Conservation (phyloP, 768 basidiomycete species). For the Hygrocybe punicea region DNA sequence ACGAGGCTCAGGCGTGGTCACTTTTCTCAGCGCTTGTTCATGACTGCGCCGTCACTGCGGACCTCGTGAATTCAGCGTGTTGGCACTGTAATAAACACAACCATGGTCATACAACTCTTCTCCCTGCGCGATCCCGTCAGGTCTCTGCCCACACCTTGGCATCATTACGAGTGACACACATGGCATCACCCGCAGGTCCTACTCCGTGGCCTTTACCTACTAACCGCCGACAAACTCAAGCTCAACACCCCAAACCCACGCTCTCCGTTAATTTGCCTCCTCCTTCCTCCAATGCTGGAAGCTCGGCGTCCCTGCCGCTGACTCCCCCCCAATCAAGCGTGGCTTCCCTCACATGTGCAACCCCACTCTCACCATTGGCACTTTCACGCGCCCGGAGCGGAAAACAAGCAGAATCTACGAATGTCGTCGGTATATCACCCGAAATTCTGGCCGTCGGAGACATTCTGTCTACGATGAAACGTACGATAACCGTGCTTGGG, state of each 20-base stretch:
- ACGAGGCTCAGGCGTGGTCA: background rate
- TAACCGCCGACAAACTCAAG: background rate
- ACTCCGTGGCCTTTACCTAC: background rate
- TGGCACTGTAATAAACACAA: background rate
- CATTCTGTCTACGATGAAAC: constrained; percentile 46
- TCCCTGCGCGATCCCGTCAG: background rate
- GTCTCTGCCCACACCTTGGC: background rate
- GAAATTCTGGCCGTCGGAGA: constrained; percentile 44
- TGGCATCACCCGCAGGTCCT: background rate
- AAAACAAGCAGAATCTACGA: constrained; percentile 7
- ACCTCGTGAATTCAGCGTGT: background rate
- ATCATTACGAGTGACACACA: background rate
- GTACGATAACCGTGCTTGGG: constrained; percentile 39
- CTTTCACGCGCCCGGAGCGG: background rate
- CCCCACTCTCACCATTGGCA: background rate
- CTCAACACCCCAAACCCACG: background rate
- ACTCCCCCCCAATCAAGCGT: background rate
- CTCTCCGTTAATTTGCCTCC: background rate
- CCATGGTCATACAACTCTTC: background rate
- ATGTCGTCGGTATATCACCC: constrained; percentile 27
- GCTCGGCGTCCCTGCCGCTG: background rate
- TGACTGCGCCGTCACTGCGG: background rate
- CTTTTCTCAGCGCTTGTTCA: background rate
- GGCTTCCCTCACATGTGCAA: constrained; percentile 1
- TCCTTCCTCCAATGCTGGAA: no score